Base-by-base conservation (phyloP, 257 asterid species). In the Nicotiana obtusifolia region DNA sequence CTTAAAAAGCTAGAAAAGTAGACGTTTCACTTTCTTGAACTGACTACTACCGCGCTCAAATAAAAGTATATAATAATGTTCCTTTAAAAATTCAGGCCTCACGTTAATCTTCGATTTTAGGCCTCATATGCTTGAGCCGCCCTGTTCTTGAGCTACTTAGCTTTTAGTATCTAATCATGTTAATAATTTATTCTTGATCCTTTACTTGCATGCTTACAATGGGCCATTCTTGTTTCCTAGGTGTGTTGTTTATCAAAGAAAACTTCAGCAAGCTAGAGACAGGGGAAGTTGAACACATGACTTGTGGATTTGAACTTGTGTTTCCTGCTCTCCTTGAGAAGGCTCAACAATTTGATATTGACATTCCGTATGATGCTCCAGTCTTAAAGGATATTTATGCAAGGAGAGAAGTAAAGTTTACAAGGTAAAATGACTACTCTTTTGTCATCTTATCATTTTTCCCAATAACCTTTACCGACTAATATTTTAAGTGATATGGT, bases 241-340 rank as follows among this genome's bases (percentile, higher is more conserved):
- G 77, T 7, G 10, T 28, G 13, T 14, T 13, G 33, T 81, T 64
- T 81, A 24, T 66, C 64, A 49, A 30, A 52, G 67, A 81, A 28
- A 64, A 81, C 49, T 47, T 81, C n/a, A 53, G 53, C 78, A 66
- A 66, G 83, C 78, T 81, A 26, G n/a, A 41, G 66, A 37, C 56
- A 20, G 64, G 47, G 30, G 67, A 62, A 10, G 37, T 22, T 26
- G 76, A 80, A 5, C n/a, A 80, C 41, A 64, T 80, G 82, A 41
- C 76, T 1, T 17, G 65, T 61, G 82, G 82, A 33, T 79, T 79
- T 44, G 82, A 79, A 61, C 15, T 61, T 37, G 66, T 82, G 33
- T 79, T 84, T 65, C 86, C 87, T 11, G 61, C 84, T 13, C 87
- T 86, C 59, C 82, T 82, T 11, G 83, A 84, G 13, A 84, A 20